Evolutionary conservation across 2,329 filamentous ascomycete genomes (phyloP).

Genomic region (Helotiales sp.): DNA sequence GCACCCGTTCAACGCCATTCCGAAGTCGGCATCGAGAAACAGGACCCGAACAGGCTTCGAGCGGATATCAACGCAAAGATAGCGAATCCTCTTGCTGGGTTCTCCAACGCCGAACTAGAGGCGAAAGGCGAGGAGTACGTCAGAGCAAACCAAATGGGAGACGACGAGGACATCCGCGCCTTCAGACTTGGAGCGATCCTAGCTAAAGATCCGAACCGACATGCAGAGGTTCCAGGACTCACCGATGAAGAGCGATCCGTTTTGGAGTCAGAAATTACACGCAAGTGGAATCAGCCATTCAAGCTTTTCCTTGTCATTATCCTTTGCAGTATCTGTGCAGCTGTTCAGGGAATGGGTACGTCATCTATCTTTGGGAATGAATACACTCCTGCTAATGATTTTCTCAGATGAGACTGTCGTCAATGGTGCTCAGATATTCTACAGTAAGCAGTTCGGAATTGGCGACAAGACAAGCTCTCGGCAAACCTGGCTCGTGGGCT

Average conservation of each 20-base stretch:
- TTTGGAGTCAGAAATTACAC: slow-evolving; percentile 59
- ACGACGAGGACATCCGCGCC: slow-evolving; percentile 60
- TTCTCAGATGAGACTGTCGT: slow-evolving; percentile 64
- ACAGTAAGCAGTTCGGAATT: slow-evolving; percentile 47
- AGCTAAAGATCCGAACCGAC: slow-evolving; percentile 52
- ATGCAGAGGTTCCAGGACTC: slow-evolving; percentile 56
- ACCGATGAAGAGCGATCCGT: slow-evolving; percentile 61
- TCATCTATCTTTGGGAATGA: not conserved
- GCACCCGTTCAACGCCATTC: not conserved
- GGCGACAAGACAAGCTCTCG: slow-evolving; percentile 14
- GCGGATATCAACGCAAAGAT: slow-evolving; percentile 53
- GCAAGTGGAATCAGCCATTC: not conserved
- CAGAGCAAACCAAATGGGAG: slow-evolving; percentile 56
- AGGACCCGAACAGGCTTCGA: slow-evolving; percentile 25
- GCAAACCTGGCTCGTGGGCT: slow-evolving; percentile 57
- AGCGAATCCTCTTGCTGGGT: slow-evolving; percentile 57
- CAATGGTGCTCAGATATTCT: slow-evolving; percentile 70
- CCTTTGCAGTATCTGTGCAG: not conserved
- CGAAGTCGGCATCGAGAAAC: not conserved
- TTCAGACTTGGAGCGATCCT: slow-evolving; percentile 65
- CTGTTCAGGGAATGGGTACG: not conserved
- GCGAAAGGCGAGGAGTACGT: slow-evolving; percentile 64
- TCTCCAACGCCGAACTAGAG: slow-evolving; percentile 55
- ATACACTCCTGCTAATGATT: not conserved
- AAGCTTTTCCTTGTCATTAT: not conserved